Conservation (phyloP, 768 basidiomycete genomes). For the Suillus occidentalis region DNA sequence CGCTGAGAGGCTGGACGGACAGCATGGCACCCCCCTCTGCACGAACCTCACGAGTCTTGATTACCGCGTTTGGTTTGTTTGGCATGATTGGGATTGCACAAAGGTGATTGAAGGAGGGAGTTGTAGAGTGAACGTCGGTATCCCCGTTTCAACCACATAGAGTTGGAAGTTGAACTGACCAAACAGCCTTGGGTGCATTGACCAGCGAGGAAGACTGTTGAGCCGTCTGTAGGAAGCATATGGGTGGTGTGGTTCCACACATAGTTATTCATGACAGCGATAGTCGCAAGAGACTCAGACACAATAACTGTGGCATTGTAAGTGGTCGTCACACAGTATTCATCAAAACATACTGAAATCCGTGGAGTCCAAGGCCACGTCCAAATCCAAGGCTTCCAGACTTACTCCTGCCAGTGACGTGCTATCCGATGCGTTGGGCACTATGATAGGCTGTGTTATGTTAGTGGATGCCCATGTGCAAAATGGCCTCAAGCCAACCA, state of each 20-base stretch:
- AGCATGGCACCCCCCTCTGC: constrained; percentile 18
- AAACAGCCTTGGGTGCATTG: constrained; percentile 22
- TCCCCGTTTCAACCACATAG: constrained; percentile 13
- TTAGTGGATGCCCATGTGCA: constrained; percentile 31
- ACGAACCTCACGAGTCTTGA: constrained; percentile 30
- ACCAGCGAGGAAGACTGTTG: constrained; percentile 22
- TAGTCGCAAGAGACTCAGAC: too few relatives aligned
- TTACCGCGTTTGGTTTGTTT: constrained; percentile 21
- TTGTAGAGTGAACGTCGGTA: constrained; percentile 16
- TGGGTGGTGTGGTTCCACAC: constrained; percentile 22
- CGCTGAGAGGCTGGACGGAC: constrained; percentile 18
- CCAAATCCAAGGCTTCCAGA: constrained; percentile 20
- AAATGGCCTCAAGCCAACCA: constrained; percentile 25
- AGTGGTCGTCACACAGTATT: too few relatives aligned
- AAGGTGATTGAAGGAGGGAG: background rate
- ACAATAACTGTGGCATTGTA: too few relatives aligned
- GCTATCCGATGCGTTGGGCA: constrained; percentile 17
- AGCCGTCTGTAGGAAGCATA: constrained; percentile 18
- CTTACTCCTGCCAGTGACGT: constrained; percentile 11
- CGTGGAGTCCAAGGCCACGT: constrained; percentile 8
- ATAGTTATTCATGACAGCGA: background rate
- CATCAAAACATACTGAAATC: constrained; percentile 15
- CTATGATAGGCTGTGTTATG: constrained; percentile 17
- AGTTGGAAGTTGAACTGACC: background rate
- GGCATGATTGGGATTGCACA: constrained; percentile 15